phyloP scores from a whole-genome alignment of 495 filamentous ascomycete genomes.

The Penicillium canariense region DNA sequence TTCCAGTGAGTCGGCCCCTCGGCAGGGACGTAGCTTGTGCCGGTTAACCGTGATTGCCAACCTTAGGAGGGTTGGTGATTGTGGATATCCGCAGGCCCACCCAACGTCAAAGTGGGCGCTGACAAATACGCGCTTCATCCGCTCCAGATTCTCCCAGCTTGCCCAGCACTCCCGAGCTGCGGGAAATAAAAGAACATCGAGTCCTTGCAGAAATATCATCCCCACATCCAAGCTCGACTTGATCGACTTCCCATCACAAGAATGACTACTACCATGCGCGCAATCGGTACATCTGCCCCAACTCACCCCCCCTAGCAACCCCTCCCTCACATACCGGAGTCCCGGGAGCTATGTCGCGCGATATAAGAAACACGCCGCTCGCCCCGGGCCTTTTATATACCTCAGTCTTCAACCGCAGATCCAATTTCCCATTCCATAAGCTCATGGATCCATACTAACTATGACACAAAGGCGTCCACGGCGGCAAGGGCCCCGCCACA shows the following conservation, averaged over 20 bases:
- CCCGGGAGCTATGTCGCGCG: slow-evolving; percentile 8
- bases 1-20: not conserved
- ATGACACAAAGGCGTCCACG: slow-evolving; percentile 45
- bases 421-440: not conserved
- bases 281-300: slow-evolving; percentile 24
- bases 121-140: slow-evolving; percentile 5
- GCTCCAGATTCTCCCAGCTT: not conserved
- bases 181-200: not conserved
- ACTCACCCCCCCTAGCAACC: slow-evolving; percentile 5
- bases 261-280: slow-evolving; percentile 30
- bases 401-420: not conserved
- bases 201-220: not conserved
- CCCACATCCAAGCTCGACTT: not conserved
- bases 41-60: slow-evolving; percentile 9
- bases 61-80: not conserved
- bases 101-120: not conserved
- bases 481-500: slow-evolving; percentile 54
- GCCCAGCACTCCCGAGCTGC: not conserved
- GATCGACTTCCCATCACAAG: not conserved
- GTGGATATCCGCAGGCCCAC: not conserved
- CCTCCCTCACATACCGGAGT: not conserved
- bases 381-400: no score
- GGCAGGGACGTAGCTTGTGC: not conserved
- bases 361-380: no score
- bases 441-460: not conserved